Percentiles rank a stretch among this genome's conserved stretches.
Evolutionary conservation across 495 filamentous ascomycete genomes (phyloP).

Genomic region (Penicillium desertorum): DNA sequence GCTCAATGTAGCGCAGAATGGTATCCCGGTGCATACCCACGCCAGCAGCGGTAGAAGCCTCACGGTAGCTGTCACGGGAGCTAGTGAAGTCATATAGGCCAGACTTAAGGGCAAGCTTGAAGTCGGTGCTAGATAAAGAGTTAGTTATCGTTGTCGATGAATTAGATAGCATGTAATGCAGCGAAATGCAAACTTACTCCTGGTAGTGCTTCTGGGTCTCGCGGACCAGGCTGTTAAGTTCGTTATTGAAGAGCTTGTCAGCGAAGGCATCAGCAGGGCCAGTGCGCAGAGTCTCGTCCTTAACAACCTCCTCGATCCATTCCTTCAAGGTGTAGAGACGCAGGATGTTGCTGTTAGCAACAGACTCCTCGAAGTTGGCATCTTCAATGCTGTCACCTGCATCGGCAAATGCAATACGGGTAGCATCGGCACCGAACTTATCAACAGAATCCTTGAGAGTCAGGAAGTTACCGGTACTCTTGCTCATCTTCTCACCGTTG

Average conservation of each 20-base stretch:
- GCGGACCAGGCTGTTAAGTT: slow-evolving; percentile 79
- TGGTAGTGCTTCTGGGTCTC: slow-evolving; percentile 77
- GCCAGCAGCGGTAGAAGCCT: slow-evolving; percentile 67
- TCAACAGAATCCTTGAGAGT: slow-evolving; percentile 81
- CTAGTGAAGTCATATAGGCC: slow-evolving; percentile 85
- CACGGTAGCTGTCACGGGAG: slow-evolving; percentile 88
- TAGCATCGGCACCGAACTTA: slow-evolving; percentile 94
- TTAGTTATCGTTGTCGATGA: slow-evolving; percentile 30
- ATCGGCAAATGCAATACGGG: slow-evolving; percentile 88
- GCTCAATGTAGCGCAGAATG: slow-evolving; percentile 72
- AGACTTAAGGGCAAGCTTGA: slow-evolving; percentile 89
- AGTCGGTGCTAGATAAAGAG: slow-evolving; percentile 56
- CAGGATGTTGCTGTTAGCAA: slow-evolving; percentile 87
- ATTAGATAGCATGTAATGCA: neutral
- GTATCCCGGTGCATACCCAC: slow-evolving; percentile 81
- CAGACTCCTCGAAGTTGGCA: slow-evolving; percentile 95
- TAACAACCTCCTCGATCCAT: slow-evolving; percentile 84
- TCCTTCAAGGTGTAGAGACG: slow-evolving; percentile 81
- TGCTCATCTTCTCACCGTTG: slow-evolving; percentile 97
- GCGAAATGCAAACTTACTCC: slow-evolving; percentile 42
- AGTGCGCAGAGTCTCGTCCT: slow-evolving; percentile 69
- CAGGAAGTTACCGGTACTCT: slow-evolving; percentile 93
- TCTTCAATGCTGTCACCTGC: slow-evolving; percentile 93
- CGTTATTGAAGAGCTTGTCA: slow-evolving; percentile 89
- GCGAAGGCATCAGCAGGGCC: slow-evolving; percentile 75